Evolutionary conservation across 1,139 yeast genomes (phyloP).

Genomic region (Taiozyma sp.): DNA sequence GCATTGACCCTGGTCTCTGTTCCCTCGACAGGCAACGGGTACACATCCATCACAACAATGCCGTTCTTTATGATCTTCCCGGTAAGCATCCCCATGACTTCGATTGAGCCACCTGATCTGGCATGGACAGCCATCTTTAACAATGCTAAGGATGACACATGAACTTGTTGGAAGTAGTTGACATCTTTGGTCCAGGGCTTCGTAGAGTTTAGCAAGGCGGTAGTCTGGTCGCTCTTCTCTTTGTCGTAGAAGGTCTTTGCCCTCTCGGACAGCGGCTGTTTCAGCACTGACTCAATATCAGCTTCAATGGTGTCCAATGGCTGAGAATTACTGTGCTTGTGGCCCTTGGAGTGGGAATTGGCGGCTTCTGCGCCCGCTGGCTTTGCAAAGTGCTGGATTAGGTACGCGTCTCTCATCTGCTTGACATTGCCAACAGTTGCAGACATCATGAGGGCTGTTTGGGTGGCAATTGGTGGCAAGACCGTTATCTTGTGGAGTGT

Average conservation of each 20-base stretch:
- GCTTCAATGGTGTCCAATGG: constrained; percentile 15
- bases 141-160: constrained; percentile 70
- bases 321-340: constrained; percentile 6
- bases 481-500: not conserved
- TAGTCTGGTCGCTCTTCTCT: constrained; percentile 6
- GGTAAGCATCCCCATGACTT: constrained; percentile 91
- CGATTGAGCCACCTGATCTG: constrained; percentile 80
- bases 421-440: not conserved
- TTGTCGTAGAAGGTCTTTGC: constrained; percentile 15
- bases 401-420: constrained; percentile 6
- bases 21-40: constrained; percentile 89
- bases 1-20: constrained; percentile 96
- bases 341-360: not conserved
- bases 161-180: constrained; percentile 58
- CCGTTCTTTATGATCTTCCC: constrained; percentile 60
- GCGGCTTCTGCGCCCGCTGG: not conserved
- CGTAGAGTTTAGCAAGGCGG: constrained; percentile 13
- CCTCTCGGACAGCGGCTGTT: constrained; percentile 11
- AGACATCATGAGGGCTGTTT: not conserved
- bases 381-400: constrained; percentile 1
- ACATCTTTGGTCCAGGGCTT: constrained; percentile 46
- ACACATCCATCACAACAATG: constrained; percentile 75
- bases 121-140: constrained; percentile 83
- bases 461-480: not conserved
- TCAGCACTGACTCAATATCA: constrained; percentile 10